These are phyloP conservation scores for Malus domestica DNA, from an alignment of 306 rosid genomes.

Conservation along the genomic window ASM211411v1 NC_041790.1:9913001-9913500, in stretches of 20 bases:
- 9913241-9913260: neutral
- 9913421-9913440: too few relatives aligned
- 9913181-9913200: neutral
- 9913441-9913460: too few relatives aligned
- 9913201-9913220: neutral
- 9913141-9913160: neutral
- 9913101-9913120: constrained; percentile 59
- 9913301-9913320: neutral
- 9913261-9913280: neutral
- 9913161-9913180: neutral
- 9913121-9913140: neutral
- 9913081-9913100: constrained; percentile 97
- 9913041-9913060: constrained; percentile 97
- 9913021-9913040: constrained; percentile 90
- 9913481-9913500: too few relatives aligned
- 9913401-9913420: too few relatives aligned
- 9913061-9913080: constrained; percentile 85
- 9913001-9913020: constrained; percentile 90
- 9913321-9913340: too few relatives aligned
- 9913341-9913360: rapidly evolving
- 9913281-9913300: too few relatives aligned
- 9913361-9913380: too few relatives aligned
- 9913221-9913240: neutral
- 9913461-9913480: too few relatives aligned
- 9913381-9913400: too few relatives aligned